Percentiles rank a stretch among this genome's conserved stretches.
These are phyloP conservation scores for Echinochloa phyllopogon DNA, from an alignment of 176 grass and related monocot species.

Conservation along the genomic window DNA sequence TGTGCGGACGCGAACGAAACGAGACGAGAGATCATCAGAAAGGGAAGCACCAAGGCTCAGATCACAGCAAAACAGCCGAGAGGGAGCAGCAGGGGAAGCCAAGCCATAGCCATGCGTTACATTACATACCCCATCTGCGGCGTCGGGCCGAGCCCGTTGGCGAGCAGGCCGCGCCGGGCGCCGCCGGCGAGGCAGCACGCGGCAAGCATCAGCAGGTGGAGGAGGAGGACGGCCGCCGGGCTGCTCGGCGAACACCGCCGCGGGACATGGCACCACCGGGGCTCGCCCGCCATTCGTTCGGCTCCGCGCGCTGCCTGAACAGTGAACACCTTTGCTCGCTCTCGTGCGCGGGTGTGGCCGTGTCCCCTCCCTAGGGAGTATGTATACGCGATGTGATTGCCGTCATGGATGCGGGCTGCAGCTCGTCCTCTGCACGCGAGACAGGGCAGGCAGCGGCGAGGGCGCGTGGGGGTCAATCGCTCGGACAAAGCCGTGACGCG, in stretches of 20 bases:
- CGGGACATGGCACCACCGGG: not conserved
- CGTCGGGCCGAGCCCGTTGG: conserved; percentile 68
- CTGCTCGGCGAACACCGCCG: not conserved
- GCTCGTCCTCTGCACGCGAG: too few species aligned
- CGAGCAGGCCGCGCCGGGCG: conserved; percentile 23
- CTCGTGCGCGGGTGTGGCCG: too few species aligned
- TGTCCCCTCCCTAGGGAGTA: too few species aligned
- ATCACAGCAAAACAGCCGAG: not conserved
- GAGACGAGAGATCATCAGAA: not conserved
- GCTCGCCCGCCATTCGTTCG: too few species aligned
- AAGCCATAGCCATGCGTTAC: not conserved
- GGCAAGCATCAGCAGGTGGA: not conserved
- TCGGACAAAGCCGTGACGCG: conserved; percentile 7
- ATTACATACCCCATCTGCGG: conserved; percentile 65
- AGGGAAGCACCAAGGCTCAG: not conserved
- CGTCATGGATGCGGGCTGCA: too few species aligned
- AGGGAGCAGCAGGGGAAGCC: not conserved
- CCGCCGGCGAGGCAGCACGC: not conserved
- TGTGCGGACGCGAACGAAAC: not conserved
- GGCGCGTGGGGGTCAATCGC: not conserved
- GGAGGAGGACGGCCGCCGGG: not conserved
- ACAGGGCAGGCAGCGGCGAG: too few species aligned
- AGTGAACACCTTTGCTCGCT: too few species aligned
- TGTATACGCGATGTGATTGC: not conserved
- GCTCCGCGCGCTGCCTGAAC: too few species aligned